A percentile compares a stretch with the other conserved stretches of the same genome.
Evolutionary conservation across 129 eudicot genomes (phyloP).

Genomic region (Centrapalus pauciflorus): DNA sequence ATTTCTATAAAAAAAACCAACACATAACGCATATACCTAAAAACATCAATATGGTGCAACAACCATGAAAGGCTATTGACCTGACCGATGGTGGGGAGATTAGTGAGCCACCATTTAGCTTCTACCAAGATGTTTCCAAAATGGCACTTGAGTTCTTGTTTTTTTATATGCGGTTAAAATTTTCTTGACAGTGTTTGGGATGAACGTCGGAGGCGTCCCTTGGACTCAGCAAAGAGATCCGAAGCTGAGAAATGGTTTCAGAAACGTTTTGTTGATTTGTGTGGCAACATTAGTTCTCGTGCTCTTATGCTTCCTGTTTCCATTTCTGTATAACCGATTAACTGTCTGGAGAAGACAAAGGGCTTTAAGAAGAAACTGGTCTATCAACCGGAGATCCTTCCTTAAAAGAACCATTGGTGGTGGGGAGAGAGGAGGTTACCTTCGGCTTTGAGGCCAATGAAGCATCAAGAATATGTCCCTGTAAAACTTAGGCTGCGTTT

Average conservation of each 20-base stretch:
- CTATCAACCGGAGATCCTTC: slow-evolving; percentile 48
- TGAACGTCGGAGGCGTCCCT: slow-evolving; percentile 96
- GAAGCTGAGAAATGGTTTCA: slow-evolving; percentile 53
- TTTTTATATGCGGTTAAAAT: background rate
- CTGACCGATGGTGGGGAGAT: no score
- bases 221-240: slow-evolving; percentile 75
- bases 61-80: no score
- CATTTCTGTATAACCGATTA: slow-evolving; percentile 42
- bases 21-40: no score
- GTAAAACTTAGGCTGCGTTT: no score
- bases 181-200: slow-evolving; percentile 19
- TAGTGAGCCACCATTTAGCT: no score
- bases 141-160: background rate
- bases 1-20: no score
- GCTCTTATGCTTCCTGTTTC: slow-evolving; percentile 61
- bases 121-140: no score
- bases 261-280: slow-evolving; percentile 63
- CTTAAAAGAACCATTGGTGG: slow-evolving; percentile 25
- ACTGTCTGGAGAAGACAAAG: slow-evolving; percentile 54
- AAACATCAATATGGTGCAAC: no score
- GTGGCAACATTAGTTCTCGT: slow-evolving; percentile 37
- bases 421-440: slow-evolving; percentile 50
- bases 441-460: slow-evolving; percentile 36
- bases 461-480: no score
- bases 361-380: slow-evolving; percentile 42